A percentile compares a stretch with the other conserved stretches of the same genome.
These are phyloP conservation scores for Blastocystis sp. DNA, from an alignment of 352 stramenopile species.

Conservation along the genomic window DNA sequence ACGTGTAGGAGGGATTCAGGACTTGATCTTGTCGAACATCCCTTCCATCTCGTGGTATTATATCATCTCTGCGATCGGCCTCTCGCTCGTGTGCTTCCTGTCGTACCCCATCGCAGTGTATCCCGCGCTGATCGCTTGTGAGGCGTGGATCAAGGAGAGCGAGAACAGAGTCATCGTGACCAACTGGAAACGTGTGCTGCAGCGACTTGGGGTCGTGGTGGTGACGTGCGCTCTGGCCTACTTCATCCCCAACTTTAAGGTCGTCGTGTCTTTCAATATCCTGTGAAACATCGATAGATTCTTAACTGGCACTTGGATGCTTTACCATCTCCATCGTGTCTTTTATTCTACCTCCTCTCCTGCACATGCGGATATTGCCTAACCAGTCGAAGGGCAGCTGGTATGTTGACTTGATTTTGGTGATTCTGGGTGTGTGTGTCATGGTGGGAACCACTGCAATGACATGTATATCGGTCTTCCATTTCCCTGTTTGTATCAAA, in stretches of 20 bases:
- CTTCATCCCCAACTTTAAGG: slow-evolving; percentile 57
- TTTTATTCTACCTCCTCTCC: slow-evolving; percentile 53
- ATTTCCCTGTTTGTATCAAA: slow-evolving; percentile 42
- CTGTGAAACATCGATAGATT: background rate
- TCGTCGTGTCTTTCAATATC: slow-evolving; percentile 60
- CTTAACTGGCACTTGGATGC: slow-evolving; percentile 41
- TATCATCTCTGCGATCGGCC: slow-evolving; percentile 28
- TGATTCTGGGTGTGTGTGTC: slow-evolving; percentile 42
- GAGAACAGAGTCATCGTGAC: slow-evolving; percentile 43
- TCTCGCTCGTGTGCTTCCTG: slow-evolving; percentile 51
- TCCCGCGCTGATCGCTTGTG: slow-evolving; percentile 36
- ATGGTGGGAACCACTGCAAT: slow-evolving; percentile 24
- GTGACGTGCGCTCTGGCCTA: slow-evolving; percentile 29
- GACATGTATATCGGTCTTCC: background rate
- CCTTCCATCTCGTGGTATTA: slow-evolving; percentile 15
- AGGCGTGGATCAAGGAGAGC: slow-evolving; percentile 29
- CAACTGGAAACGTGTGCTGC: slow-evolving; percentile 39
- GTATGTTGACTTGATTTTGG: slow-evolving; percentile 48
- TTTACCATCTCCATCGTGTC: slow-evolving; percentile 60
- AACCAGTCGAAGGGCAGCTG: slow-evolving; percentile 32
- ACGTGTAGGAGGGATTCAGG: background rate
- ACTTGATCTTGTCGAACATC: slow-evolving; percentile 54
- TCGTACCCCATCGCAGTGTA: slow-evolving; percentile 60
- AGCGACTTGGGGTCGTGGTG: slow-evolving; percentile 23
- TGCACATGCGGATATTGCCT: slow-evolving; percentile 39